A percentile compares a stretch with the other conserved stretches of the same genome.
Evolutionary conservation across 352 stramenopile species (phyloP).

Genomic region (Phytopythium mirpurense): DNA sequence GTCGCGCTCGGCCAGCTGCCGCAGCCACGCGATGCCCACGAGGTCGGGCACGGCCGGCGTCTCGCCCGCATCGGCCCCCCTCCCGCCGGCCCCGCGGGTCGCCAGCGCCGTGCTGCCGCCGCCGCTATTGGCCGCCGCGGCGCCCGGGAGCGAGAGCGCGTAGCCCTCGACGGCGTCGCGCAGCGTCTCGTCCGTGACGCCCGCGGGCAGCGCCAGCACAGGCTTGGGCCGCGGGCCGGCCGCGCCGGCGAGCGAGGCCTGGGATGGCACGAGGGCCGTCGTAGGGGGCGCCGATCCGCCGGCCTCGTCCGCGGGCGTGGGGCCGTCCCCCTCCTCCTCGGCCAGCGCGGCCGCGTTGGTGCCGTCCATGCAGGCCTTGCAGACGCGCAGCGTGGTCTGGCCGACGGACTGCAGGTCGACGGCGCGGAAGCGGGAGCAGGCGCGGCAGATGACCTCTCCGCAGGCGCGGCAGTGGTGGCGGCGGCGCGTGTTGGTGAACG

Average conservation of each 20-base stretch:
- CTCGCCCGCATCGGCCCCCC: constrained; percentile 15
- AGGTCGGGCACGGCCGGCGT: constrained; percentile 62
- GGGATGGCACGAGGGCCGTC: constrained; percentile 9
- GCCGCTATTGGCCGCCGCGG: constrained; percentile 9
- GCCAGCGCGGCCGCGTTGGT: constrained; percentile 13
- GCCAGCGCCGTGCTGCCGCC: constrained; percentile 1
- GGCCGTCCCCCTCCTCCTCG: too few species aligned
- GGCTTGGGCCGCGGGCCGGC: background rate
- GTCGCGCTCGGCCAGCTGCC: constrained; percentile 61
- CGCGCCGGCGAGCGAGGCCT: background rate
- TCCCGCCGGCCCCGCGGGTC: background rate
- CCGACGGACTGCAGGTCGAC: constrained; percentile 72
- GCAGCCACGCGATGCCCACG: constrained; percentile 73
- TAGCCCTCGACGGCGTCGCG: constrained; percentile 68
- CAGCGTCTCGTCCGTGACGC: constrained; percentile 35
- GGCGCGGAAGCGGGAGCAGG: constrained; percentile 74
- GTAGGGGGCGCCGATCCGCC: too few species aligned
- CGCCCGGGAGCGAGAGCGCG: constrained; percentile 51
- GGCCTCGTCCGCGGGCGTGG: background rate
- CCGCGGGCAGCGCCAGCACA: constrained; percentile 25
- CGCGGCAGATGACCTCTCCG: constrained; percentile 82
- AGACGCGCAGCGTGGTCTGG: constrained; percentile 70
- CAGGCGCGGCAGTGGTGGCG: constrained; percentile 80
- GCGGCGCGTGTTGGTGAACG: constrained; percentile 70
- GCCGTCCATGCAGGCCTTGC: constrained; percentile 76